Evolutionary conservation across 2,329 filamentous ascomycete species (phyloP), one percentile per base, ranked within the genome.

Genomic region (Talaromyces sp.): DNA sequence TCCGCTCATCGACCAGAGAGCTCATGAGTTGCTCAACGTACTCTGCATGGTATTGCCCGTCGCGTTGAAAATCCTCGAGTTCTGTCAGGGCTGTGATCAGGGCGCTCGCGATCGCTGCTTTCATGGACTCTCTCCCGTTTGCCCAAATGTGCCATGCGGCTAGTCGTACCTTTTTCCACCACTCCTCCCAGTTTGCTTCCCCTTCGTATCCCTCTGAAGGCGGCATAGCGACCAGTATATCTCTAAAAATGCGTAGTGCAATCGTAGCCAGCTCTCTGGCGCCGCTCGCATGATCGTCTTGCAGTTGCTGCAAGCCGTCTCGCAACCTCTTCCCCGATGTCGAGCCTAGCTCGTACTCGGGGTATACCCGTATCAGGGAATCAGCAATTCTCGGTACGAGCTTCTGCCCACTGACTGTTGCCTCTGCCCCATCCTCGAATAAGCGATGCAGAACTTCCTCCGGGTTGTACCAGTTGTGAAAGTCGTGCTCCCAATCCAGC

Each of bases 111-210:
- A 88, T 85, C 1, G 85, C 81, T 0, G 86, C 82, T 0, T 82
- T 82, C 86, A 89, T 89, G 68, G 82, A 86, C 63, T 86, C 84
- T n/a, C 85, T 80, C 0, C 85, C 84, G 58, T 86, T 86, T 66
- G 86, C 86, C 71, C 83, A 85, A 1, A 89, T 73, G 69, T 88
- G 83, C 82, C 87, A 89, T 2, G 81, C 83, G 2, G 77, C 78
- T 74, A 83, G 80, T 14, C 83, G 77, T n/a, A 82, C 69, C 29
- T 78, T 79, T 27, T 70, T 71, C 85, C 86, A 89, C 80, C 84
- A 86, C 7, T 69, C 71, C 3, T 63, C 58, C 59, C 59, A 61
- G 2, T 68, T 64, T n/a, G 59, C 63, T 1, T 63, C 62, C 1
- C 64, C 53, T 4, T 10, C 50, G 21, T 53, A n/a, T 19, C 52